phyloP scores from a whole-genome alignment of 192 early-diverging fungal species.

The Pilaira anomala region DNA sequence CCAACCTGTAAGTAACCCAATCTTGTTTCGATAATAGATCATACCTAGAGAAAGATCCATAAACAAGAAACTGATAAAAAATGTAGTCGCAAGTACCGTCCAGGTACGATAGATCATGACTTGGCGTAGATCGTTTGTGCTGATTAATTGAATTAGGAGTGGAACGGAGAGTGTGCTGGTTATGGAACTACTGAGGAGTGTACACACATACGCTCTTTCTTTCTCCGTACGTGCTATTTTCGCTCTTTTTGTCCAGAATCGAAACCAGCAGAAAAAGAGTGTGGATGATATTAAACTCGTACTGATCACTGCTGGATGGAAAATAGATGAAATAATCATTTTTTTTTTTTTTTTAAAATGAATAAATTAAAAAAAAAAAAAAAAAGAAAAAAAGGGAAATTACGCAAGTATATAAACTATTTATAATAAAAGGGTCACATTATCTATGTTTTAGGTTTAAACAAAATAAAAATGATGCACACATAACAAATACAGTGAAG shows the following conservation, averaged over 20 bases:
- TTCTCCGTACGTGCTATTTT: neutral
- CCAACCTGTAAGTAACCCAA: conserved; percentile 54
- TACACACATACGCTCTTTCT: conserved; percentile 29
- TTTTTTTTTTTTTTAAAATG: neutral
- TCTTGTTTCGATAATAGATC: conserved; percentile 50
- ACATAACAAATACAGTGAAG: neutral
- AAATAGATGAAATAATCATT: conserved; percentile 6
- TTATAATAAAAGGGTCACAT: too few relatives aligned
- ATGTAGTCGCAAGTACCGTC: conserved; percentile 39
- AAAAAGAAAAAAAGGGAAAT: neutral
- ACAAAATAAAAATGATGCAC: too few relatives aligned
- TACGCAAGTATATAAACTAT: neutral
- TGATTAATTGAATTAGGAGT: conserved; percentile 15
- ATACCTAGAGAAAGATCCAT: conserved; percentile 54
- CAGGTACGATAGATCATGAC: conserved; percentile 24
- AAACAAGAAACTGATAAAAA: conserved; percentile 55
- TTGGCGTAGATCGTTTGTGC: too few relatives aligned
- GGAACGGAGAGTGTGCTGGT: conserved; percentile 23
- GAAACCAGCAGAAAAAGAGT: neutral
- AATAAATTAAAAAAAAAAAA: neutral
- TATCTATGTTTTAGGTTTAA: too few relatives aligned
- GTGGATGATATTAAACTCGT: neutral
- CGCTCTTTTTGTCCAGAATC: neutral
- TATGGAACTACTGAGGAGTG: conserved; percentile 29
- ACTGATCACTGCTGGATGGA: neutral